Evolutionary conservation across 1,284 basidiomycete species (phyloP), one percentile per base, ranked within the genome.

Genomic region (Papiliotrema fonsecae): DNA sequence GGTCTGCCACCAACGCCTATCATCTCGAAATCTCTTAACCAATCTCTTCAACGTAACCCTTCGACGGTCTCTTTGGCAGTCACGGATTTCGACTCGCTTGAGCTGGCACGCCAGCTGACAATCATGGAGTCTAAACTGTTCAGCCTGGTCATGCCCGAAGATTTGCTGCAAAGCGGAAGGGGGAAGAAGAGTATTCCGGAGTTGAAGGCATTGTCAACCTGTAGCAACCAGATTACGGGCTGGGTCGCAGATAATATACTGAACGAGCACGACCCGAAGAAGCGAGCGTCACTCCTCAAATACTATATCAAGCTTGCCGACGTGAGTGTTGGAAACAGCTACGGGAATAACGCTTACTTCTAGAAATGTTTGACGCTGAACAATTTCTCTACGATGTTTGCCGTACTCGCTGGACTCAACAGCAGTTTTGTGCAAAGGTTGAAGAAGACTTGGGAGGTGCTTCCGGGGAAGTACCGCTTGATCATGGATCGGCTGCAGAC

Each of bases 301-400:
- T 88, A 96, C 55, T 88, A 97, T 61, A 94, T 99, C 70, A 81
- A 80, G 55, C 81, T 97, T 37, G 93, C 96, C 35, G 93, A 97
- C 63, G 92, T 94, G 59, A 72, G 88, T 77, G 28, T 25, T 28
- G 27, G 47, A 42, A n/a, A 39, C 47, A 56, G 36, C 27, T 30
- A 37, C 39, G 16, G 32, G 24, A 14, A 45, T 3, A 27, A 18
- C 41, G 13, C 21, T 25, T 44, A 26, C 11, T 22, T 6, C n/a
- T 58, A 97, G 91, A 86, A 87, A 40, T 98, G 94, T 74, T 84
- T 90, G 42, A 73, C 76, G 16, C 74, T 98, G 57, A 88, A 94
- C 68, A 99, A 98, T 73, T 98, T 90, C 74, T 94, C 92, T 13
- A 88, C 87, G 13, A 87, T 97, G 83, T 90, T 91, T 64, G 91